A percentile compares a stretch with the other conserved stretches of the same genome.
These are phyloP conservation scores for Triangularia verruculosa DNA, from an alignment of 2,329 filamentous ascomycete species.

Conservation along the genomic window DNA sequence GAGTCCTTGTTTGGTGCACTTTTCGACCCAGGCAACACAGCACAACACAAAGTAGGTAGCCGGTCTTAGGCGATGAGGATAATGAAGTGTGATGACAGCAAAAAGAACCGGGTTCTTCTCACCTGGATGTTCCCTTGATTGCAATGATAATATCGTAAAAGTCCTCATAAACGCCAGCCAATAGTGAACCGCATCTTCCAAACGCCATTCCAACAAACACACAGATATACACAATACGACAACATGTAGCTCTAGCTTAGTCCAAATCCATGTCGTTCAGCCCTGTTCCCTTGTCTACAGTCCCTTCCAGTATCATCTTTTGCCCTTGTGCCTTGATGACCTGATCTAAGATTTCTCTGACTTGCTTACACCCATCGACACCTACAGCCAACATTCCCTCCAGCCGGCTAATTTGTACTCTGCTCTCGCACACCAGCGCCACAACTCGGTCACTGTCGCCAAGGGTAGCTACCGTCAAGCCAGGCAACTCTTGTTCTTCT, in stretches of 20 bases:
- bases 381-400: constrained; percentile 93
- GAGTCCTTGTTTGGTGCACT: neutral
- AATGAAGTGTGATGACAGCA: neutral
- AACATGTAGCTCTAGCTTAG: constrained; percentile 5
- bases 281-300: constrained; percentile 46
- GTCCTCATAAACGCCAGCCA: constrained; percentile 7
- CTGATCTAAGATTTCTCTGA: constrained; percentile 75
- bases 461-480: constrained; percentile 79
- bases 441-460: constrained; percentile 72
- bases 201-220: neutral
- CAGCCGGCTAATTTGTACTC: constrained; percentile 75
- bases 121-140: neutral
- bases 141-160: constrained; percentile 14
- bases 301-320: constrained; percentile 58
- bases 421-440: constrained; percentile 80
- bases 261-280: constrained; percentile 52
- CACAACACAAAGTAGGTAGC: constrained; percentile 3
- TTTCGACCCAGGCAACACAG: neutral
- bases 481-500: constrained; percentile 86
- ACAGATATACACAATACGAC: neutral
- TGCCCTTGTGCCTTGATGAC: constrained; percentile 71
- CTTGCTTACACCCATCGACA: constrained; percentile 85
- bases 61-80: neutral
- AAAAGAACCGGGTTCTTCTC: constrained; percentile 6
- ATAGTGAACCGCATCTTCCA: constrained; percentile 8